Percentiles rank a stretch among this genome's conserved stretches.
phyloP scores from a whole-genome alignment of 2,329 filamentous ascomycete genomes.

The Colletotrichum abscissum region DNA sequence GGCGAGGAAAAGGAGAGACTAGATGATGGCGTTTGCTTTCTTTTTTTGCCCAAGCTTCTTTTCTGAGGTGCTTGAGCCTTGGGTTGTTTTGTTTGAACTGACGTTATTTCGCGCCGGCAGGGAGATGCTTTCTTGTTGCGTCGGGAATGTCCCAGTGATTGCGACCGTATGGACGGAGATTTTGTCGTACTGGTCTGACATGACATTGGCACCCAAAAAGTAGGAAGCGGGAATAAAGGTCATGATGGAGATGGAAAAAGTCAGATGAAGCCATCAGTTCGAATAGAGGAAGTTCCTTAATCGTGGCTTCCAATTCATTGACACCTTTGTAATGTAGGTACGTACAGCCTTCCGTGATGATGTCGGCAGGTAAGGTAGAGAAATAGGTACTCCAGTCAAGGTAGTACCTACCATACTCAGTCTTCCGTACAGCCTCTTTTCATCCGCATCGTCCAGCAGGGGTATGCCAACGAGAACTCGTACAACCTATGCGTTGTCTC shows the following conservation, averaged over 20 bases:
- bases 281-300: too few species aligned
- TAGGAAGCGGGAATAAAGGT: not conserved
- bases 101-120: constrained; percentile 17
- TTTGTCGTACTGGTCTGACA: constrained; percentile 7
- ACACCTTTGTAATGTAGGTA: not conserved
- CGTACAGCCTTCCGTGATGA: not conserved
- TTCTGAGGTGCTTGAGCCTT: not conserved
- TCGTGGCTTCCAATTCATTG: not conserved
- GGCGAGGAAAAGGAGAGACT: not conserved
- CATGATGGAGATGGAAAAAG: not conserved
- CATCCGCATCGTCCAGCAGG: not conserved
- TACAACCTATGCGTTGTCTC: not conserved
- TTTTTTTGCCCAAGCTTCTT: constrained; percentile 16
- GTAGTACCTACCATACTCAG: not conserved
- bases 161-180: constrained; percentile 10
- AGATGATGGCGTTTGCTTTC: constrained; percentile 22
- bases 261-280: not conserved
- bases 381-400: not conserved
- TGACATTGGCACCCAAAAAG: not conserved
- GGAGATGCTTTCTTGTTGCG: constrained; percentile 32
- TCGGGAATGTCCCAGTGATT: constrained; percentile 11
- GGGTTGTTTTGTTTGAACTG: constrained; percentile 3
- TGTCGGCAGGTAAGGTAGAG: not conserved
- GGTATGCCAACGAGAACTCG: not conserved
- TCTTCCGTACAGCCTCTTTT: not conserved